Percentiles rank a stretch among this genome's conserved stretches.
Conservation (phyloP, 108 stramenopile genomes). For the Tribonema minus region DNA sequence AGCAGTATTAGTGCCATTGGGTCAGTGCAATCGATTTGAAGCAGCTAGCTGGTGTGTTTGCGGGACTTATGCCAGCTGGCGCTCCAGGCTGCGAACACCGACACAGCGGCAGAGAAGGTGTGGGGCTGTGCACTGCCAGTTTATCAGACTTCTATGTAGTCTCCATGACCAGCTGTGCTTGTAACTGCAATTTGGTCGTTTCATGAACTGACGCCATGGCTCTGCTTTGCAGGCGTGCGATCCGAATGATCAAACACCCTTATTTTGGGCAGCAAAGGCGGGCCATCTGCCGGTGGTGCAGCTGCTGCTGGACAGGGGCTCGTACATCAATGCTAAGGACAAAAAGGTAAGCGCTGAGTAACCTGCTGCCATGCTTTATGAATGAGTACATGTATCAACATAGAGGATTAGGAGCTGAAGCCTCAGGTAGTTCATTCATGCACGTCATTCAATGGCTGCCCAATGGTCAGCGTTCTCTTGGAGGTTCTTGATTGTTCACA, state of each 20-base stretch:
- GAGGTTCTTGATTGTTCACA: too few relatives aligned
- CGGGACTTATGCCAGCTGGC: too few relatives aligned
- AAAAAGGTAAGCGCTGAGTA: constrained; percentile 9
- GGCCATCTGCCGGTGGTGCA: constrained; percentile 17
- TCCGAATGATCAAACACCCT: constrained; percentile 24
- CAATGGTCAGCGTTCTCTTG: not conserved
- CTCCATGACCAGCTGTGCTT: not conserved
- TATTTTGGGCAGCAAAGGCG: constrained; percentile 32
- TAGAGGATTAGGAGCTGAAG: not conserved
- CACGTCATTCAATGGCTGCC: not conserved
- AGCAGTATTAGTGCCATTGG: too few relatives aligned
- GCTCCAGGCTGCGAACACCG: too few relatives aligned
- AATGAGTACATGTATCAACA: not conserved
- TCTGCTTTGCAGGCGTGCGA: constrained; percentile 10
- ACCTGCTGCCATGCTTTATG: not conserved
- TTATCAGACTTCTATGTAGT: not conserved
- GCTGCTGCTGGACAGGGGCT: constrained; percentile 23
- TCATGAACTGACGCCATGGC: not conserved
- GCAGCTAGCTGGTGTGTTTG: too few relatives aligned
- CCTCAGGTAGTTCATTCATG: not conserved
- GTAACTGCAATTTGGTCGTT: too few relatives aligned
- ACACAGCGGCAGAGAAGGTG: too few relatives aligned
- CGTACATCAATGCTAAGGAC: constrained; percentile 27
- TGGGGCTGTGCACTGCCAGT: too few relatives aligned
- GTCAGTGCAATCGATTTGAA: too few relatives aligned